phyloP scores from a whole-genome alignment of 1,284 basidiomycete species.

The Microbotryum intermedium region DNA sequence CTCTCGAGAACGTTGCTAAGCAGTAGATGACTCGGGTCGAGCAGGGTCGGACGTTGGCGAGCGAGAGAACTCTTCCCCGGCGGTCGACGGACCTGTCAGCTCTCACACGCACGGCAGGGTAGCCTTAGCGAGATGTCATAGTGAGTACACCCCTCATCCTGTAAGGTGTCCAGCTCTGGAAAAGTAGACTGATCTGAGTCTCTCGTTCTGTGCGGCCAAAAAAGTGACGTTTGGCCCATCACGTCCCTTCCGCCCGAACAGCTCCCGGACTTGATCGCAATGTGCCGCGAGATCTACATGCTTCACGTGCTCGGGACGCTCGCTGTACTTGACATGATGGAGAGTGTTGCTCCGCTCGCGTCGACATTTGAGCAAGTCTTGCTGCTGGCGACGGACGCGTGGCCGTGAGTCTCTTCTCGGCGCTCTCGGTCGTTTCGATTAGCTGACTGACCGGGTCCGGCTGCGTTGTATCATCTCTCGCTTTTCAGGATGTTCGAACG shows the following conservation, averaged over 20 bases:
- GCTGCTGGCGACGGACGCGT: constrained; percentile 15
- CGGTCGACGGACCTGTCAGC: constrained; percentile 17
- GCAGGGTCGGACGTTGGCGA: constrained; percentile 24
- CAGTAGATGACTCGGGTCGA: neutral
- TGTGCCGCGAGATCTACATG: constrained; percentile 17
- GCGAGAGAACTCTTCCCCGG: constrained; percentile 21
- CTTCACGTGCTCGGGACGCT: constrained; percentile 10
- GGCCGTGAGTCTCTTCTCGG: constrained; percentile 12
- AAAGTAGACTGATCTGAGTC: neutral
- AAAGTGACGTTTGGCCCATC: constrained; percentile 1
- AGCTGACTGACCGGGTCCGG: neutral
- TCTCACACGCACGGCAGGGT: constrained; percentile 15
- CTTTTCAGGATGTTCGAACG: constrained; percentile 14
- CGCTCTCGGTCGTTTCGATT: neutral
- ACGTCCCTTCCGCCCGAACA: neutral
- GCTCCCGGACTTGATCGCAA: neutral
- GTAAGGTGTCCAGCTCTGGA: neutral
- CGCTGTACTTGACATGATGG: constrained; percentile 26
- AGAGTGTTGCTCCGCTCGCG: constrained; percentile 10
- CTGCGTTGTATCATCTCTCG: neutral
- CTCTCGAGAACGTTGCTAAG: neutral
- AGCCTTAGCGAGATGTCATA: constrained; percentile 22
- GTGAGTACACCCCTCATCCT: constrained; percentile 2
- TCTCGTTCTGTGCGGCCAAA: no score
- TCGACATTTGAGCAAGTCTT: constrained; percentile 16